Conservation (phyloP, 2,329 filamentous ascomycete species). For the Stagonosporopsis rhizophila region DNA sequence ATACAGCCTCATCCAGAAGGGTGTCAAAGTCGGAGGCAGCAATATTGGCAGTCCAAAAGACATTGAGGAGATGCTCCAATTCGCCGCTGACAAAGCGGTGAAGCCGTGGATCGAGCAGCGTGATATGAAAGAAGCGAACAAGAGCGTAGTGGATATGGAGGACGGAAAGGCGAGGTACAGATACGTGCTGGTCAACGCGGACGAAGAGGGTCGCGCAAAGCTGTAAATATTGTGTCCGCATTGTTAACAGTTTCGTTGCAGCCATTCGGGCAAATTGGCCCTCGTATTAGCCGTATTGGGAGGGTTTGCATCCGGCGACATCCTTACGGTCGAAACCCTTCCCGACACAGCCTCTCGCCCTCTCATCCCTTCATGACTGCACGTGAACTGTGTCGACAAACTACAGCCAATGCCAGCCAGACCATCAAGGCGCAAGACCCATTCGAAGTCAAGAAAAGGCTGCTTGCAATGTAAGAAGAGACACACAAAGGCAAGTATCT, state of each 20-base stretch:
- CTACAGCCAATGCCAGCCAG: constrained; percentile 11
- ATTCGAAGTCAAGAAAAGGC: constrained; percentile 43
- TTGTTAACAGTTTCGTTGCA: background rate
- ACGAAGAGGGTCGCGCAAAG: constrained; percentile 33
- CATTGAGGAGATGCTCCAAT: constrained; percentile 67
- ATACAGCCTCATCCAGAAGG: constrained; percentile 65
- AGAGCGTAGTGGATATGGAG: constrained; percentile 64
- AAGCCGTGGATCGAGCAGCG: constrained; percentile 69
- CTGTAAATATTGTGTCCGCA: constrained; percentile 18
- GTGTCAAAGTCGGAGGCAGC: constrained; percentile 55
- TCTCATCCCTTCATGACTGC: background rate
- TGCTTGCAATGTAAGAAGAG: constrained; percentile 44
- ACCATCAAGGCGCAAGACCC: constrained; percentile 38
- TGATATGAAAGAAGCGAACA: constrained; percentile 62
- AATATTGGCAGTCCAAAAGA: constrained; percentile 63
- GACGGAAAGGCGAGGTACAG: constrained; percentile 60
- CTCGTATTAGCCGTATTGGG: background rate
- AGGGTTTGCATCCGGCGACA: background rate
- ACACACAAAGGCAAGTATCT: constrained; percentile 39
- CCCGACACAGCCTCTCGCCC: background rate
- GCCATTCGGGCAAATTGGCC: background rate
- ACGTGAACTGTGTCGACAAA: background rate
- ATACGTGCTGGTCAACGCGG: constrained; percentile 44
- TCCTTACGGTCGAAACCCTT: background rate
- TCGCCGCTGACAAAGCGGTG: constrained; percentile 65